Base-by-base conservation (phyloP, 2,329 filamentous ascomycete species). In the Pseudogymnoascus sp. region DNA sequence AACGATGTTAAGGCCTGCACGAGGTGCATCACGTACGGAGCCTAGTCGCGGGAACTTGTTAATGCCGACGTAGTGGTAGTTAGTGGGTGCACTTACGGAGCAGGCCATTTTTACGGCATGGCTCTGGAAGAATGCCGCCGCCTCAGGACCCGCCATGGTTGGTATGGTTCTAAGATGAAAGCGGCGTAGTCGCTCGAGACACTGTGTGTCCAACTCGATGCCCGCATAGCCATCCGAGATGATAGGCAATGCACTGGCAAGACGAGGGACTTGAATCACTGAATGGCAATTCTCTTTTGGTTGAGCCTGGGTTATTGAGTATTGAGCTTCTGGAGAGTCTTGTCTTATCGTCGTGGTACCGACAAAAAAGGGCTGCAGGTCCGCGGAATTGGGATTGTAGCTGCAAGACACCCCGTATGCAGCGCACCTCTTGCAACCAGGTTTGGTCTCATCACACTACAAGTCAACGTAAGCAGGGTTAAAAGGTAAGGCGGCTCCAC, bases 381-480 rank as follows among this genome's bases (percentile, higher is more conserved):
- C 70, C 5, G 69, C 60, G 27, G 65, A 66, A 13, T 63, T 61
- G 58, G 69, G 64, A 7, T 76, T 73, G 64, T 80, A 83, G 62
- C 75, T 75, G 70, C 81, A 84, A 7, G 74, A 70, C 3, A 82
- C 78, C 13, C 79, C 76, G 60, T 76, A 81, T 1, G 72, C 66
- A 9, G 71, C 58, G 66, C 82, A 85, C 62, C 77, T 79, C 35
- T 73, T 70, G 66, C 82, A 85, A 0, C 69, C 65, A 0, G 82
- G 82, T 40, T 74, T 78, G 2, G 67, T 65, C 67, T 84, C 82
- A 66, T 85, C 82, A 64, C 82, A 85, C 80, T 82, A 60, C 29
- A 59, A 35, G 12, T 25, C 3, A 29, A 27, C 36, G 29, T 35
- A 59, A 33, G 13, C 13, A 62, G 62, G 29, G 64, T 62, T 61